phyloP scores from a whole-genome alignment of 2,329 filamentous ascomycete species.

The Pochonia chlamydosporia region DNA sequence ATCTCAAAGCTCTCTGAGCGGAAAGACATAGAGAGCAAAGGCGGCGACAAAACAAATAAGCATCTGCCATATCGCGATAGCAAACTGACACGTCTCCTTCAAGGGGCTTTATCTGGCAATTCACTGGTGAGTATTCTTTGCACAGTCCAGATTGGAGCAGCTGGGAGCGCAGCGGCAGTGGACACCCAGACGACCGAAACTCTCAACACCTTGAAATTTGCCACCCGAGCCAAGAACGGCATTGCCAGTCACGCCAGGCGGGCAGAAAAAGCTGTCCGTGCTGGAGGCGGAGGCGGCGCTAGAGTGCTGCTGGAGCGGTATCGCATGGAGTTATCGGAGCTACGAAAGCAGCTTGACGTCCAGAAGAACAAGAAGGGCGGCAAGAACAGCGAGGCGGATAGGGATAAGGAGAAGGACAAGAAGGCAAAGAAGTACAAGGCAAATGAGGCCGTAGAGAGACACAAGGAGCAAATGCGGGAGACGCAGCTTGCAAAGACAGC shows the following conservation, averaged over 20 bases:
- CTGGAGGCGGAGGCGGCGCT: slow-evolving; percentile 74
- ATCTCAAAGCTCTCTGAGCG: slow-evolving; percentile 87
- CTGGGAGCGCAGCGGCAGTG: slow-evolving; percentile 63
- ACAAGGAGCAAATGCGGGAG: slow-evolving; percentile 96
- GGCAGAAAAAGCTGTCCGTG: slow-evolving; percentile 80
- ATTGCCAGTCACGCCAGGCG: slow-evolving; percentile 96
- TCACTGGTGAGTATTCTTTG: slow-evolving; percentile 96
- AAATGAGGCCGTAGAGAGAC: slow-evolving; percentile 75
- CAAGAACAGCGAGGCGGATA: slow-evolving; percentile 53
- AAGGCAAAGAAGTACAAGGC: slow-evolving; percentile 69
- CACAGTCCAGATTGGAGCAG: slow-evolving; percentile 84
- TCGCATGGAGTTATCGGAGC: slow-evolving; percentile 81
- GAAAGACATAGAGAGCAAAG: slow-evolving; percentile 74
- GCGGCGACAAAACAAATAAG: slow-evolving; percentile 75
- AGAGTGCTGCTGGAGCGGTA: slow-evolving; percentile 88
- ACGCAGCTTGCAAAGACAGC: slow-evolving; percentile 97
- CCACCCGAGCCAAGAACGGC: slow-evolving; percentile 93
- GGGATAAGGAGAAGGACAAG: slow-evolving; percentile 54
- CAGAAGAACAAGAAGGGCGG: slow-evolving; percentile 64
- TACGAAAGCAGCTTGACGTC: slow-evolving; percentile 74
- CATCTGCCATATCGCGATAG: slow-evolving; percentile 96
- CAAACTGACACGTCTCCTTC: slow-evolving; percentile 88
- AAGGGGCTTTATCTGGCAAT: slow-evolving; percentile 86
- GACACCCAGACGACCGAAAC: slow-evolving; percentile 81
- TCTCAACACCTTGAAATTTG: slow-evolving; percentile 93